Percentiles rank a stretch among this genome's conserved stretches.
Evolutionary conservation across 371 early-diverging fungal genomes (phyloP).

Genomic region (Rhizopus delemar): DNA sequence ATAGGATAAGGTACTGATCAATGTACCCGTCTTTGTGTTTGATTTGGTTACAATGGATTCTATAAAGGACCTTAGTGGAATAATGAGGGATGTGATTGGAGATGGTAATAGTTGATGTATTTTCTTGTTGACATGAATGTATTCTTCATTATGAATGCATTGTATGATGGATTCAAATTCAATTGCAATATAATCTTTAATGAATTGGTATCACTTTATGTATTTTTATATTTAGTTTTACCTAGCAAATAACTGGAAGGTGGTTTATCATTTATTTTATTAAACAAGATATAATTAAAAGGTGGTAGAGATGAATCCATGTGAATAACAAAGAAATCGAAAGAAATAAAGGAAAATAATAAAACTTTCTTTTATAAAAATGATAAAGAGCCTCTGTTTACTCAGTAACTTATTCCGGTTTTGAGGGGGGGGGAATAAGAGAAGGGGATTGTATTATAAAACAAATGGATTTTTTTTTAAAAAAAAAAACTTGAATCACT

Average conservation of each 20-base stretch:
- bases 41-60: constrained; percentile 31
- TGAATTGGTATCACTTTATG: neutral
- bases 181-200: constrained; percentile 18
- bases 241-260: constrained; percentile 21
- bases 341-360: neutral
- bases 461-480: neutral
- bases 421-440: neutral
- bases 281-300: constrained; percentile 7
- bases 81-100: neutral
- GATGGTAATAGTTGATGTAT: neutral
- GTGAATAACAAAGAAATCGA: neutral
- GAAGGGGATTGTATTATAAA: neutral
- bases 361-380: neutral
- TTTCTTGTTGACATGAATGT: neutral
- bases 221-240: constrained; percentile 2
- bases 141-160: neutral
- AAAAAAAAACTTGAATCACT: neutral
- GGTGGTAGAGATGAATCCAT: constrained; percentile 2
- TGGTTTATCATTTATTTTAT: constrained; percentile 12
- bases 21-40: constrained; percentile 58
- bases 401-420: too few species aligned
- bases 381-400: neutral
- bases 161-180: constrained; percentile 21
- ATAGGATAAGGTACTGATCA: constrained; percentile 59
- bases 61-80: constrained; percentile 47